phyloP scores from a whole-genome alignment of 1,284 basidiomycete genomes.

The Lignosus rhinocerotis region DNA sequence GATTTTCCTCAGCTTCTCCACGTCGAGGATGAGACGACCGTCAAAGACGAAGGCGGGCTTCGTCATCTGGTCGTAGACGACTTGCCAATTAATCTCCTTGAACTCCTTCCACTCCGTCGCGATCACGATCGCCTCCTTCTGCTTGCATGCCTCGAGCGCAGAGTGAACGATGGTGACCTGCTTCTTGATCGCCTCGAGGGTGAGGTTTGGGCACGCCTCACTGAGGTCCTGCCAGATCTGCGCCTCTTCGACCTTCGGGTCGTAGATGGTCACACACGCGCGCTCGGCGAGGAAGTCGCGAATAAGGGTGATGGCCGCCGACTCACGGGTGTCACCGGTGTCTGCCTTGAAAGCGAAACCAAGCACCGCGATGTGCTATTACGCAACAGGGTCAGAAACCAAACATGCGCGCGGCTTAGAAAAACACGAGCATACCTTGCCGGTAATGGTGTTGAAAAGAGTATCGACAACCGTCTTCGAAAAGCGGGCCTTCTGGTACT shows the following conservation, averaged over 20 bases:
- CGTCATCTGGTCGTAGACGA: constrained; percentile 86
- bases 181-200: constrained; percentile 80
- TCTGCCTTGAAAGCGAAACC: constrained; percentile 98
- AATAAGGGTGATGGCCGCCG: constrained; percentile 93
- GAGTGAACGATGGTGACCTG: constrained; percentile 79
- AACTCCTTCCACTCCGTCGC: constrained; percentile 98
- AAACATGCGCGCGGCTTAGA: constrained; percentile 12
- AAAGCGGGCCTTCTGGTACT: constrained; percentile 92
- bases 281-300: constrained; percentile 92
- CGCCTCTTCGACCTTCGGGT: constrained; percentile 78
- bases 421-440: constrained; percentile 62
- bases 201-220: constrained; percentile 60
- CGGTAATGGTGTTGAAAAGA: constrained; percentile 96
- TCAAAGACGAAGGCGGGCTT: constrained; percentile 98
- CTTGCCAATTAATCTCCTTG: constrained; percentile 86
- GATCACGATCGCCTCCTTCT: constrained; percentile 91
- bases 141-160: constrained; percentile 85
- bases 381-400: constrained; percentile 13
- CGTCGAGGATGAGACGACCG: constrained; percentile 85
- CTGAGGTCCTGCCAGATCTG: constrained; percentile 79
- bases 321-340: constrained; percentile 97
- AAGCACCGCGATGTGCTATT: constrained; percentile 90
- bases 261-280: constrained; percentile 87
- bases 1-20: constrained; percentile 76
- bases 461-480: constrained; percentile 91